Evolutionary conservation across 2,329 filamentous ascomycete species (phyloP).

Genomic region (Xylariaceae sp.): DNA sequence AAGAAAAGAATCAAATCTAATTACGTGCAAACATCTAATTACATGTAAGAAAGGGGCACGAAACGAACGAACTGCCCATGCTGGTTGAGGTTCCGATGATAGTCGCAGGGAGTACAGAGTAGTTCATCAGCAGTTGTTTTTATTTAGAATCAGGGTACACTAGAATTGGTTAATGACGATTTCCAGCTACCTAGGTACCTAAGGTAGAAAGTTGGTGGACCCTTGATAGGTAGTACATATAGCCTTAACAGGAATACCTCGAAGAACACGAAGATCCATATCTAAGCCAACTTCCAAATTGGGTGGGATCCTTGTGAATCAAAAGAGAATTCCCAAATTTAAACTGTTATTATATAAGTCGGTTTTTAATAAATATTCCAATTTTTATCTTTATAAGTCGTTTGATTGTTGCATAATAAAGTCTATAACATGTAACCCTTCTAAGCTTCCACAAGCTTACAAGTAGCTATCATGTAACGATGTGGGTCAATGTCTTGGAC

Average conservation of each 20-base stretch:
- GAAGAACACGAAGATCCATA: not conserved
- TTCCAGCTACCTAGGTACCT: not conserved
- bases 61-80: not conserved
- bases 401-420: not conserved
- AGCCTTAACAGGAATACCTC: not conserved
- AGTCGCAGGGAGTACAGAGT: not conserved
- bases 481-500: not conserved
- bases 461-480: not conserved
- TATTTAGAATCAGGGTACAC: not conserved
- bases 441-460: not conserved
- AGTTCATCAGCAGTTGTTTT: not conserved
- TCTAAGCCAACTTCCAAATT: not conserved
- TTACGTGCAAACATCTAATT: conserved; percentile 17
- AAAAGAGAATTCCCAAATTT: no score
- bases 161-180: not conserved
- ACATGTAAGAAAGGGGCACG: conserved; percentile 17
- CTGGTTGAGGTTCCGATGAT: not conserved
- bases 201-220: not conserved
- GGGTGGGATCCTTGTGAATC: no score
- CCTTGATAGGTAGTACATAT: not conserved
- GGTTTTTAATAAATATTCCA: not conserved
- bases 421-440: not conserved
- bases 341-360: no score
- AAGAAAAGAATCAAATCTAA: not conserved
- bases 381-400: not conserved